phyloP scores from a whole-genome alignment of 148 eudicot species.

The Agrostemma githago region DNA sequence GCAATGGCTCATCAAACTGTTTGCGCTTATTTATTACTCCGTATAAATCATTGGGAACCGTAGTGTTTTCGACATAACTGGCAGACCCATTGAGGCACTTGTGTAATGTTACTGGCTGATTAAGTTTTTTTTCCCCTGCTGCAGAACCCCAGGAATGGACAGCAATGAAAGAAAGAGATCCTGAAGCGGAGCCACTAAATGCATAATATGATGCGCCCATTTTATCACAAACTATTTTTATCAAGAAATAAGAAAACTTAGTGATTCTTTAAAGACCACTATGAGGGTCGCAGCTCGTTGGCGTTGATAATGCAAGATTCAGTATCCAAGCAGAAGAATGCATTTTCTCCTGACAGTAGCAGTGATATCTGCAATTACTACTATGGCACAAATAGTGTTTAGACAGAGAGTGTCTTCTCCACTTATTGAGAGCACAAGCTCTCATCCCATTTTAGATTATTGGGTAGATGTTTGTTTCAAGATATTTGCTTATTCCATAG shows the following conservation, averaged over 20 bases:
- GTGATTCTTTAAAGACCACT: constrained; percentile 14
- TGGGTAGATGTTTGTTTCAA: constrained; percentile 18
- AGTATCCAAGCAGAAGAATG: constrained; percentile 11
- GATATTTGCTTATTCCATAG: constrained; percentile 4
- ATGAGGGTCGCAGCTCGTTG: constrained; percentile 8
- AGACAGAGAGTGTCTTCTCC: constrained; percentile 13
- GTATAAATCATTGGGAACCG: too few species aligned
- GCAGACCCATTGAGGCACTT: background rate
- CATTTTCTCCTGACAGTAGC: constrained; percentile 9
- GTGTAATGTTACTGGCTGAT: background rate
- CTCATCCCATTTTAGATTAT: constrained; percentile 7
- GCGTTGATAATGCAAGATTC: constrained; percentile 14
- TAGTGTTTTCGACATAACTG: background rate
- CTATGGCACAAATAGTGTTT: constrained; percentile 7
- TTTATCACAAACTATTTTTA: background rate
- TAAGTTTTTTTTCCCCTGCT: background rate
- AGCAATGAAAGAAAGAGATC: constrained; percentile 40
- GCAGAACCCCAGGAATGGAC: constrained; percentile 52
- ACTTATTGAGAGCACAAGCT: constrained; percentile 10
- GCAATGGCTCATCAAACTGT: background rate
- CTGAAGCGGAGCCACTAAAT: constrained; percentile 47
- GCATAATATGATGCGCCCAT: constrained; percentile 18
- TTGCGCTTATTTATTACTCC: background rate
- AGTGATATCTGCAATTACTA: constrained; percentile 10
- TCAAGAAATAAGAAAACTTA: constrained; percentile 18